Percentiles rank a stretch among this genome's conserved stretches.
Evolutionary conservation across 2,329 filamentous ascomycete species (phyloP).

Genomic region (Xylariaceae sp.): DNA sequence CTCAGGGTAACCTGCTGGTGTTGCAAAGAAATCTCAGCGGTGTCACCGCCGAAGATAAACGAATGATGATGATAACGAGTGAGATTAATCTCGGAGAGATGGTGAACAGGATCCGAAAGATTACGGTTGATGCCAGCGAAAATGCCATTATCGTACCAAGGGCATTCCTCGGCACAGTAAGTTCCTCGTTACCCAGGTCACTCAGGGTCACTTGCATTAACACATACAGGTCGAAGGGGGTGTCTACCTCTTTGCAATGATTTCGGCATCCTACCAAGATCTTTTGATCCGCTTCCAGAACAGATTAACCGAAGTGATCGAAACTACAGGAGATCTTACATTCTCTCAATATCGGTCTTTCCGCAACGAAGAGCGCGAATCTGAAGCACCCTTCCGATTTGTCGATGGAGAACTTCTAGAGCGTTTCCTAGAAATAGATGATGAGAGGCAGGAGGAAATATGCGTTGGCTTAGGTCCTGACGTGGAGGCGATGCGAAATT

Average conservation of each 20-base stretch:
- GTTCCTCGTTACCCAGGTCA: constrained; percentile 26
- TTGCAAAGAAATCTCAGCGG: constrained; percentile 69
- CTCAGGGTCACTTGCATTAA: background rate
- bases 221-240: constrained; percentile 74
- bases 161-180: constrained; percentile 85
- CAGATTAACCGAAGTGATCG: constrained; percentile 61
- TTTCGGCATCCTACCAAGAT: constrained; percentile 68
- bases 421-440: constrained; percentile 69
- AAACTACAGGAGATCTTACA: constrained; percentile 66
- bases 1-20: constrained; percentile 81
- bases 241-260: constrained; percentile 83
- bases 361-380: constrained; percentile 64
- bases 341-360: constrained; percentile 83
- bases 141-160: constrained; percentile 69
- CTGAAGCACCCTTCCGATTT: constrained; percentile 77
- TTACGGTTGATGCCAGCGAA: constrained; percentile 62
- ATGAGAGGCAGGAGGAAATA: constrained; percentile 49
- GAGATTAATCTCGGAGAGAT: constrained; percentile 88
- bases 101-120: constrained; percentile 79
- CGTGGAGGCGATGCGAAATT: constrained; percentile 58
- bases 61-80: constrained; percentile 66
- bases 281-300: constrained; percentile 78
- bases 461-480: constrained; percentile 54
- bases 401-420: constrained; percentile 92
- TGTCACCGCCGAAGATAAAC: constrained; percentile 69